phyloP scores from a whole-genome alignment of 257 asterid genomes.

The Catharanthus roseus region DNA sequence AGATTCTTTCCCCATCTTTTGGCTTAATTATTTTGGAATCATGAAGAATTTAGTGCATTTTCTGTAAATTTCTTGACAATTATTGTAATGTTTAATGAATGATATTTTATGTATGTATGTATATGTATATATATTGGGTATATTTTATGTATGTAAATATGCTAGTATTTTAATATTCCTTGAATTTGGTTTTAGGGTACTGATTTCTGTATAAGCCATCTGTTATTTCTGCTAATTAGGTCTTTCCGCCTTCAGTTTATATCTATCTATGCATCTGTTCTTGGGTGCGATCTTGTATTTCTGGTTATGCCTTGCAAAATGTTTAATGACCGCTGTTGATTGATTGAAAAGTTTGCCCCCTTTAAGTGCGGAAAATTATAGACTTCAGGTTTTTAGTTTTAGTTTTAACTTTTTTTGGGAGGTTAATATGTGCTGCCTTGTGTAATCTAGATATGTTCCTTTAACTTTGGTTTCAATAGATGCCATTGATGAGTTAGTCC shows the following conservation, averaged over 20 bases:
- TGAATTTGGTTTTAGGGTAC: neutral
- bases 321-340: neutral
- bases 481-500: slow-evolving; percentile 4
- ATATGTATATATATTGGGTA: too few relatives aligned
- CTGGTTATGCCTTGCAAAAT: neutral
- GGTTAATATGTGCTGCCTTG: neutral
- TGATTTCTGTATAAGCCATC: neutral
- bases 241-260: neutral
- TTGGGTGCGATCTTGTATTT: neutral
- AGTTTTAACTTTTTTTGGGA: neutral
- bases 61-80: neutral
- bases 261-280: neutral
- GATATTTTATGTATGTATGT: too few relatives aligned
- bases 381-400: neutral
- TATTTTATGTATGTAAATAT: neutral
- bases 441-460: neutral
- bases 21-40: neutral
- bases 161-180: neutral
- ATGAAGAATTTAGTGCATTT: neutral
- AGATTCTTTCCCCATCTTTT: neutral
- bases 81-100: neutral
- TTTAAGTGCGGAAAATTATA: neutral
- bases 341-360: neutral
- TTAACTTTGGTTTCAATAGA: neutral
- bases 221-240: neutral